A percentile compares a stretch with the other conserved stretches of the same genome.
phyloP scores from a whole-genome alignment of 768 basidiomycete species.

The Suillus clintonianus region DNA sequence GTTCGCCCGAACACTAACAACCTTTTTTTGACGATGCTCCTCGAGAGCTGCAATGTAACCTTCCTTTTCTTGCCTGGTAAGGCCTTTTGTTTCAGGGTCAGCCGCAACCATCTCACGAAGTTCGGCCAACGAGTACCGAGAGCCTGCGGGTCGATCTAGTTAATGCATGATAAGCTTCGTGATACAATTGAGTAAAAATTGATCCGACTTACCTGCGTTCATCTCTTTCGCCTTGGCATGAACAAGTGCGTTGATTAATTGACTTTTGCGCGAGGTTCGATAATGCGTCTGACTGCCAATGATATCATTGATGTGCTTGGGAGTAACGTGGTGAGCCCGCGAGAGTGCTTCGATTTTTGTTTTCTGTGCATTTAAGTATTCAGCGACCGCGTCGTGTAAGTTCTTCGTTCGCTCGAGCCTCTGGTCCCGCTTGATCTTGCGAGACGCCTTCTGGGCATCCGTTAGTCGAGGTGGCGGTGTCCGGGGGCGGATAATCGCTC shows the following conservation, averaged over 20 bases:
- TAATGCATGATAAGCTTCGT: background rate
- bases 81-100: background rate
- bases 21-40: slow-evolving; percentile 1
- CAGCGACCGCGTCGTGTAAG: background rate
- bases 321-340: background rate
- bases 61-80: background rate
- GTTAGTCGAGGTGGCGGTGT: too few relatives aligned
- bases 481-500: too few relatives aligned
- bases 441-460: too few relatives aligned
- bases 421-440: background rate
- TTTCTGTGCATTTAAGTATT: background rate
- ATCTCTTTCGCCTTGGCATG: slow-evolving; percentile 8
- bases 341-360: background rate
- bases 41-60: background rate
- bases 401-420: background rate
- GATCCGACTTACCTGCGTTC: background rate
- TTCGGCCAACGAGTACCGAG: background rate
- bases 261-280: background rate
- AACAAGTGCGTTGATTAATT: background rate
- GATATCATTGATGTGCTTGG: background rate
- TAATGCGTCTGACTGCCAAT: too few relatives aligned
- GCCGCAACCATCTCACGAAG: background rate
- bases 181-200: background rate
- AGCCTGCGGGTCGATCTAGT: slow-evolving; percentile 2
- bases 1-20: background rate